Evolutionary conservation across 768 basidiomycete species (phyloP).

Genomic region (Russula virescens): DNA sequence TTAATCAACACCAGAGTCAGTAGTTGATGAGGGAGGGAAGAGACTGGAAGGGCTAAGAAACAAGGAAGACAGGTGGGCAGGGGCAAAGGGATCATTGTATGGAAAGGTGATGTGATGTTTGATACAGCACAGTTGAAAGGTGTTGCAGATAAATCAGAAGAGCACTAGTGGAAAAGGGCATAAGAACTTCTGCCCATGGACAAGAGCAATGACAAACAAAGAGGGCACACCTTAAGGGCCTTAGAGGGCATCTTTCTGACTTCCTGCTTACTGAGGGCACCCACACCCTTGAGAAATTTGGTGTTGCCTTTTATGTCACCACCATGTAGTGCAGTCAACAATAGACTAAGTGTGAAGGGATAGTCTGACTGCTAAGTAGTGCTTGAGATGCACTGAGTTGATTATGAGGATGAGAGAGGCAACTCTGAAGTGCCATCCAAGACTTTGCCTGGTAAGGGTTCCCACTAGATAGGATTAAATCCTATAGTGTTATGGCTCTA

Average conservation of each 20-base stretch:
- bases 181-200: not conserved
- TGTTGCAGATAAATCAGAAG: constrained; percentile 58
- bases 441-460: too few relatives aligned
- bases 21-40: constrained; percentile 35
- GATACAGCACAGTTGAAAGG: constrained; percentile 44
- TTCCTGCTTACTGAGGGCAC: constrained; percentile 78
- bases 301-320: constrained; percentile 54
- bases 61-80: constrained; percentile 67
- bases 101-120: constrained; percentile 67
- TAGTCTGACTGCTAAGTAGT: too few relatives aligned
- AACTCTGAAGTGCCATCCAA: too few relatives aligned
- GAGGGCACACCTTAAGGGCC: constrained; percentile 66
- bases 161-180: constrained; percentile 39
- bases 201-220: not conserved
- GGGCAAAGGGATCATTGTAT: constrained; percentile 69
- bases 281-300: constrained; percentile 66
- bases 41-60: constrained; percentile 75
- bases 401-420: too few relatives aligned
- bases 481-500: too few relatives aligned
- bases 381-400: too few relatives aligned
- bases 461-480: too few relatives aligned
- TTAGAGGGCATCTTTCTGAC: constrained; percentile 89
- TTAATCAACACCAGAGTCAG: constrained; percentile 23
- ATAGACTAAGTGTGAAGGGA: too few relatives aligned
- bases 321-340: too few relatives aligned